A percentile compares a stretch with the other conserved stretches of the same genome.
These are phyloP conservation scores for Kwoniella europaea DNA, from an alignment of 768 basidiomycete species.

Conservation along the genomic window DNA sequence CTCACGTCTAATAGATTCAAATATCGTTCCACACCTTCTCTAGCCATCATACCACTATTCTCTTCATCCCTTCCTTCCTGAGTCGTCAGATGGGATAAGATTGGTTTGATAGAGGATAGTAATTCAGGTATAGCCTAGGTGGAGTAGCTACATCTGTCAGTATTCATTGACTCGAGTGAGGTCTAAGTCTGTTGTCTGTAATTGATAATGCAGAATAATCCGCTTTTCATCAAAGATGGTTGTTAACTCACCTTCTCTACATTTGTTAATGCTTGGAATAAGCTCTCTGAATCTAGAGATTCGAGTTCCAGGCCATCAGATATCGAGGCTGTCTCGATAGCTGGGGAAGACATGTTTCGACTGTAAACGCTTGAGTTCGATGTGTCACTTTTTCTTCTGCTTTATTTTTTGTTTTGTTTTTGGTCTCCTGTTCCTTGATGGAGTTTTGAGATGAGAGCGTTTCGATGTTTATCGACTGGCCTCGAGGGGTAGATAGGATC, in stretches of 20 bases:
- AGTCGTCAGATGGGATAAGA: conserved; percentile 36
- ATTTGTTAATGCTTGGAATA: conserved; percentile 44
- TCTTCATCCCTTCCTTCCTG: conserved; percentile 23
- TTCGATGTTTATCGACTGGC: too few species aligned
- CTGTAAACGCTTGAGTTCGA: too few species aligned
- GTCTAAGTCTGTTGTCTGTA: not conserved
- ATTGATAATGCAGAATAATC: too few species aligned
- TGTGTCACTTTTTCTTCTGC: too few species aligned
- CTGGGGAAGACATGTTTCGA: conserved; percentile 10
- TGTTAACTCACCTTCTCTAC: conserved; percentile 39
- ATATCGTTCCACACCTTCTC: conserved; percentile 41
- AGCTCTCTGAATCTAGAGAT: conserved; percentile 38
- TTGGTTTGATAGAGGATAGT: conserved; percentile 41
- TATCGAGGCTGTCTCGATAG: conserved; percentile 8
- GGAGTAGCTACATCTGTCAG: not conserved
- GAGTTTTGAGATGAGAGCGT: too few species aligned
- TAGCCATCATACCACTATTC: conserved; percentile 26
- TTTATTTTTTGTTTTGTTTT: too few species aligned
- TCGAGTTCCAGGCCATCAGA: conserved; percentile 37
- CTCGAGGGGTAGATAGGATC: too few species aligned
- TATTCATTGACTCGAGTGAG: not conserved
- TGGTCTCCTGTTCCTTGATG: too few species aligned
- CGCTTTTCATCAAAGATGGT: not conserved
- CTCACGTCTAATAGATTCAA: conserved; percentile 46
- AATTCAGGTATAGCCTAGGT: conserved; percentile 46